Conservation (phyloP, 768 basidiomycete species). For the Lyophyllum shimeji region DNA sequence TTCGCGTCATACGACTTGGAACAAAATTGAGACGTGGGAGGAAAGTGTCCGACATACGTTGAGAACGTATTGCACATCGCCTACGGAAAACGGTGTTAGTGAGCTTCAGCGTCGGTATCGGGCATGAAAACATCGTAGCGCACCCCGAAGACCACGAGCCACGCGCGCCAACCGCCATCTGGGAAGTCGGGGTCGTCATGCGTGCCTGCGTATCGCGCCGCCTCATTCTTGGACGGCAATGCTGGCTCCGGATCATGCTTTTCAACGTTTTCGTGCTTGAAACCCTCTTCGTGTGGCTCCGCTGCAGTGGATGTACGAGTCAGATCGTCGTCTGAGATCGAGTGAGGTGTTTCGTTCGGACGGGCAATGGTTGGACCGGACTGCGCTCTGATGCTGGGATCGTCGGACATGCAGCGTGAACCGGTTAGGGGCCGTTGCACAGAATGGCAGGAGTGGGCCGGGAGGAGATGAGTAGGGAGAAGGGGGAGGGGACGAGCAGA, state of each 20-base stretch:
- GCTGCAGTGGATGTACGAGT: not conserved
- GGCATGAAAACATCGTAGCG: slow-evolving; percentile 11
- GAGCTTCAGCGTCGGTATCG: not conserved
- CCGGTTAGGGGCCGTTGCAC: not conserved
- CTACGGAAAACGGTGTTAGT: slow-evolving; percentile 19
- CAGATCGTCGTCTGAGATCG: slow-evolving; percentile 4
- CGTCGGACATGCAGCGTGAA: not conserved
- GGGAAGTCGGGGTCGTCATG: slow-evolving; percentile 26
- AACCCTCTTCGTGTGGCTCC: not conserved
- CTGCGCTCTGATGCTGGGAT: not conserved
- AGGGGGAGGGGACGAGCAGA: not conserved
- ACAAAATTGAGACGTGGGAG: not conserved
- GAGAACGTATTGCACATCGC: slow-evolving; percentile 47
- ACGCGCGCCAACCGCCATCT: slow-evolving; percentile 44
- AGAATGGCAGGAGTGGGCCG: not conserved
- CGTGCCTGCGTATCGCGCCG: not conserved
- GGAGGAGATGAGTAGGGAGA: not conserved
- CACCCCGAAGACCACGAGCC: slow-evolving; percentile 45
- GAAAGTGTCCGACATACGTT: slow-evolving; percentile 28
- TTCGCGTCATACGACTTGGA: not conserved
- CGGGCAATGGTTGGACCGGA: not conserved
- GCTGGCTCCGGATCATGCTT: not conserved
- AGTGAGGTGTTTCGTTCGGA: not conserved
- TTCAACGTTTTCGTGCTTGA: not conserved
- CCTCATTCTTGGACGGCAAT: not conserved